Evolutionary conservation across 208 protist species (phyloP).

Genomic region (Herpetomonas samuelpessoai): DNA sequence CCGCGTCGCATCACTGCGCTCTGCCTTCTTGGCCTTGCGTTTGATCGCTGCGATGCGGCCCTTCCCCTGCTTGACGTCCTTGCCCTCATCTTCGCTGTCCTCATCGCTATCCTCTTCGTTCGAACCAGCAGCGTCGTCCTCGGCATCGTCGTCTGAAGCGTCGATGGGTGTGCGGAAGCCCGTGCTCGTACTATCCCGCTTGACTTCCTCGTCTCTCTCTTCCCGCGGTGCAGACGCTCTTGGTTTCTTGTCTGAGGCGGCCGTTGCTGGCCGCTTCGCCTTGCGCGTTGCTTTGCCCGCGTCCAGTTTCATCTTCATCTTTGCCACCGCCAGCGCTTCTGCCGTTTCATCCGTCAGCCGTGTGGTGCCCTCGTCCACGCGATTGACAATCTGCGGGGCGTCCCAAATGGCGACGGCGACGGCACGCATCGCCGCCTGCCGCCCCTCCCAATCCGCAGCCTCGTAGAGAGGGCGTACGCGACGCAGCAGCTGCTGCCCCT

Average conservation of each 20-base stretch:
- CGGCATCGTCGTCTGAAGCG: background rate
- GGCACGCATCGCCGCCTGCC: constrained; percentile 8
- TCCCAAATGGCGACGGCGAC: constrained; percentile 15
- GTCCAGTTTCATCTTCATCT: background rate
- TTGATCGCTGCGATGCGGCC: background rate
- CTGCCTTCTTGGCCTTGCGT: constrained; percentile 2
- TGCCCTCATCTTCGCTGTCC: constrained; percentile 7
- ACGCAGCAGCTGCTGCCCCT: constrained; percentile 5
- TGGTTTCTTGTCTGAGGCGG: background rate
- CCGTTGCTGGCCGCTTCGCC: no score
- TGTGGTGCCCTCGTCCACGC: constrained; percentile 5
- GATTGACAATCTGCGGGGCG: constrained; percentile 16
- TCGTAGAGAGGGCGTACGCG: background rate
- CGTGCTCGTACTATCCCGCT: background rate
- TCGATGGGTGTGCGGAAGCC: constrained; percentile 8
- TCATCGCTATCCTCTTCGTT: no score
- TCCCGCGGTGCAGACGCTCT: background rate
- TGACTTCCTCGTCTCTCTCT: no score
- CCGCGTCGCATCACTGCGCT: background rate
- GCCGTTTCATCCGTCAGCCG: constrained; percentile 6
- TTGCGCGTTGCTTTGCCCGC: background rate
- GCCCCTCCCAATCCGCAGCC: background rate
- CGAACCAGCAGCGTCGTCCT: no score
- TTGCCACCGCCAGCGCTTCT: constrained; percentile 1
- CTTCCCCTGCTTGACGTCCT: constrained; percentile 2